phyloP scores from a whole-genome alignment of 2,329 filamentous ascomycete genomes.

The Metarhizium brunneum region DNA sequence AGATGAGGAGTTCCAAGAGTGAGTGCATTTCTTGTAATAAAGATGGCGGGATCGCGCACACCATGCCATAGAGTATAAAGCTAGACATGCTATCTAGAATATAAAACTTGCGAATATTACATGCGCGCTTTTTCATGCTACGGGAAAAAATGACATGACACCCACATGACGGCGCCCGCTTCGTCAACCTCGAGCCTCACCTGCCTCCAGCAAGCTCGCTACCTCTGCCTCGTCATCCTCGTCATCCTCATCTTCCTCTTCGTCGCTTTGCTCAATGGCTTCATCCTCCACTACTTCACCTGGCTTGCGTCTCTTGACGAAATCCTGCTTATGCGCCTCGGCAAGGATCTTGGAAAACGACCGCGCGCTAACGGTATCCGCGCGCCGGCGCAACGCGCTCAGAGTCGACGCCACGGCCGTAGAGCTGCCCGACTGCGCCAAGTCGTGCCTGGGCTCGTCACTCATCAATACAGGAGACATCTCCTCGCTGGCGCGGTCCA shows the following conservation, averaged over 20 bases:
- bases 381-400: slow-evolving; percentile 20
- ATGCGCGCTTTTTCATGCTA: not conserved
- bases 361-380: slow-evolving; percentile 21
- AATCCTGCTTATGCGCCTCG: slow-evolving; percentile 82
- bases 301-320: slow-evolving; percentile 62
- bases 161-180: slow-evolving; percentile 8
- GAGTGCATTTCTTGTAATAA: no score
- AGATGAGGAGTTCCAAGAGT: no score
- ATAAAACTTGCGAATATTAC: not conserved
- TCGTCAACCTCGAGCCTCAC: slow-evolving; percentile 1
- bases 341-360: slow-evolving; percentile 59
- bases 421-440: slow-evolving; percentile 10
- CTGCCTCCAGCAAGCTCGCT: slow-evolving; percentile 7
- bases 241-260: slow-evolving; percentile 20
- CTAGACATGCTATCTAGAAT: not conserved
- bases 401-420: slow-evolving; percentile 12
- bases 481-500: slow-evolving; percentile 32
- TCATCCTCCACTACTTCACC: slow-evolving; percentile 13
- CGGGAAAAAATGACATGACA: slow-evolving; percentile 6
- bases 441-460: slow-evolving; percentile 8
- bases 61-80: not conserved
- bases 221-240: slow-evolving; percentile 12
- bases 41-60: no score
- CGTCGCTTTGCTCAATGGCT: slow-evolving; percentile 18
- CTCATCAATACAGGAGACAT: slow-evolving; percentile 9